Evolutionary conservation across 2,329 filamentous ascomycete species (phyloP).

Genomic region (Sporothrix dimorphospora): DNA sequence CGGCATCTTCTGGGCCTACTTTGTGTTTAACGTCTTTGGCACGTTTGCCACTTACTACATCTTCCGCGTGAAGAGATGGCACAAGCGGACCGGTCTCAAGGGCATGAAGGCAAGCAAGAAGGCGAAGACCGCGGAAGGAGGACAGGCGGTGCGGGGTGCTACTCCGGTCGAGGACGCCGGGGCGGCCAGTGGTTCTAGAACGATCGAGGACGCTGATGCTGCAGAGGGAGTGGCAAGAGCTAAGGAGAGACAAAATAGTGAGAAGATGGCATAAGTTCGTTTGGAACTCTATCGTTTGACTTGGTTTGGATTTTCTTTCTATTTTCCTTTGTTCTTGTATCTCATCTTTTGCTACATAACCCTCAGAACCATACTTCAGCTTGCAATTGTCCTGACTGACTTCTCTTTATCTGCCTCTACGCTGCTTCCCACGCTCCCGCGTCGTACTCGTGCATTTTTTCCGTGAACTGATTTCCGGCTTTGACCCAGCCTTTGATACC

Average conservation of each 20-base stretch:
- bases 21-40: constrained; percentile 63
- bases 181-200: not conserved
- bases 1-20: constrained; percentile 69
- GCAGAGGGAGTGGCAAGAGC: not conserved
- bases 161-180: not conserved
- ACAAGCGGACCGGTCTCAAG: not conserved
- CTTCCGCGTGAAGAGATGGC: constrained; percentile 55
- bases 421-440: constrained; percentile 40
- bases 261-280: not conserved
- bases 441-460: constrained; percentile 54
- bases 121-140: not conserved
- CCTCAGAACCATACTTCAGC: too few species aligned
- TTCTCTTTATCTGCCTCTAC: not conserved
- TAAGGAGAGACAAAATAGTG: not conserved
- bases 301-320: not conserved
- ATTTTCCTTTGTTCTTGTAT: not conserved
- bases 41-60: constrained; percentile 66
- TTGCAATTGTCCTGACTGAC: too few species aligned
- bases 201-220: not conserved
- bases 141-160: not conserved
- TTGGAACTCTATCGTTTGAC: too few species aligned
- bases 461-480: constrained; percentile 51
- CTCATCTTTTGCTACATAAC: not conserved
- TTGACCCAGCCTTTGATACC: constrained; percentile 60
- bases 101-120: not conserved